phyloP scores from a whole-genome alignment of 2,329 filamentous ascomycete genomes.

The Zarea fungicola region DNA sequence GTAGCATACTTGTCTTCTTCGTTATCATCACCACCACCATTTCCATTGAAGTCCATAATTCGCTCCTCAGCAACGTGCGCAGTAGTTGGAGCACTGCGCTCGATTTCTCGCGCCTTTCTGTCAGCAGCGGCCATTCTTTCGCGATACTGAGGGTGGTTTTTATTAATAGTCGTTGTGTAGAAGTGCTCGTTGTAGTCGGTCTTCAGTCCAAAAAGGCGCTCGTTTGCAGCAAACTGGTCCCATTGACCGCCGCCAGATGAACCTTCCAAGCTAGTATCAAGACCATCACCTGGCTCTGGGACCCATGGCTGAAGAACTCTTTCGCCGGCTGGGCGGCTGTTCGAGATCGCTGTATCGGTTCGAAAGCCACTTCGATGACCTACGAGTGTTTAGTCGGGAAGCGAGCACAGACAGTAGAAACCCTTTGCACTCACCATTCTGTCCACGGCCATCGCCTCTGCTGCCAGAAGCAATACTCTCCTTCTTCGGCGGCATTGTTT shows the following conservation, averaged over 20 bases:
- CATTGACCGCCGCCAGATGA: slow-evolving; percentile 51
- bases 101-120: slow-evolving; percentile 83
- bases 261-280: slow-evolving; percentile 68
- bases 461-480: slow-evolving; percentile 8
- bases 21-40: slow-evolving; percentile 65
- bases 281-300: slow-evolving; percentile 54
- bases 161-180: slow-evolving; percentile 90
- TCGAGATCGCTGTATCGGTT: slow-evolving; percentile 85
- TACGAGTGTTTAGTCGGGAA: slow-evolving; percentile 31
- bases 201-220: slow-evolving; percentile 78
- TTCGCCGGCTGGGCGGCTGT: slow-evolving; percentile 62
- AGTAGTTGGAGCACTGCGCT: slow-evolving; percentile 67
- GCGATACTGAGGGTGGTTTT: slow-evolving; percentile 73
- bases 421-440: slow-evolving; percentile 29
- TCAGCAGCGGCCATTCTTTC: slow-evolving; percentile 74
- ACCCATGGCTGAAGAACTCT: slow-evolving; percentile 79
- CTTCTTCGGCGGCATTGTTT: slow-evolving; percentile 13
- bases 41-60: slow-evolving; percentile 60
- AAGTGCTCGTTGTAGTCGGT: slow-evolving; percentile 91
- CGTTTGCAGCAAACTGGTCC: slow-evolving; percentile 94
- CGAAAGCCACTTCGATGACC: slow-evolving; percentile 67
- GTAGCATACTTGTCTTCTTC: slow-evolving; percentile 82
- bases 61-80: slow-evolving; percentile 88
- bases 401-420: neutral
- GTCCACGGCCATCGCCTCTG: slow-evolving; percentile 21